Evolutionary conservation across 306 rosid genomes (phyloP).

Genomic region (Nissolia schottii): DNA sequence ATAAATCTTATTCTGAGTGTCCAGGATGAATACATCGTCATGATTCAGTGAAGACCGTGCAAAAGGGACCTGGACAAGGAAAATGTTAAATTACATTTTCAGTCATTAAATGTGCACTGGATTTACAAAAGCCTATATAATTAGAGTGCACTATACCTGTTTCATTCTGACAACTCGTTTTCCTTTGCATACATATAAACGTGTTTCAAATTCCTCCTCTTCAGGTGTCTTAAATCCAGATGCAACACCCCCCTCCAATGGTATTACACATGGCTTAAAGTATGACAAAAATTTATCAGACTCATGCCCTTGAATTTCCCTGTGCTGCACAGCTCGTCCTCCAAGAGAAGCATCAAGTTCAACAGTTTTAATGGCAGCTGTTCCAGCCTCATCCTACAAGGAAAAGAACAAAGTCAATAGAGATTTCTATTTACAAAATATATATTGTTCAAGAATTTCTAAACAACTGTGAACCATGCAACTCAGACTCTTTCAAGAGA

Average conservation of each 20-base stretch:
- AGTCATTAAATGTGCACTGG: slow-evolving; percentile 28
- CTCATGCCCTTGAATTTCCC: slow-evolving; percentile 96
- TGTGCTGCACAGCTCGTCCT: slow-evolving; percentile 95
- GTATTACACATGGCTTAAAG: slow-evolving; percentile 96
- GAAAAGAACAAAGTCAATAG: slow-evolving; percentile 12
- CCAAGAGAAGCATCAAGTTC: slow-evolving; percentile 93
- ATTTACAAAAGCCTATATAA: slow-evolving; percentile 14
- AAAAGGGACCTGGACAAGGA: slow-evolving; percentile 76
- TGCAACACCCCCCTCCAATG: slow-evolving; percentile 89
- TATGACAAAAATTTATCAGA: slow-evolving; percentile 96
- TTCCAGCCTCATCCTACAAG: slow-evolving; percentile 91
- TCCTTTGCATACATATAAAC: slow-evolving; percentile 86
- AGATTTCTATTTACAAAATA: background rate
- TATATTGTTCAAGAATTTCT: background rate
- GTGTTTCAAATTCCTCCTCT: slow-evolving; percentile 84
- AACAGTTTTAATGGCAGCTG: slow-evolving; percentile 92
- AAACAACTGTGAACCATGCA: background rate
- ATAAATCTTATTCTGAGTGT: slow-evolving; percentile 73
- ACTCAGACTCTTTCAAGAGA: background rate
- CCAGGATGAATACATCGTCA: slow-evolving; percentile 96
- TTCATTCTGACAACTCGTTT: slow-evolving; percentile 98
- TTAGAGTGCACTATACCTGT: slow-evolving; percentile 53
- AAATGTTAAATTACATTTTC: slow-evolving; percentile 24
- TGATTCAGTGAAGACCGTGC: slow-evolving; percentile 94
- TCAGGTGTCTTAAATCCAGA: slow-evolving; percentile 79